Conservation (phyloP, 441 rosid species). For the Viola pubescens region DNA sequence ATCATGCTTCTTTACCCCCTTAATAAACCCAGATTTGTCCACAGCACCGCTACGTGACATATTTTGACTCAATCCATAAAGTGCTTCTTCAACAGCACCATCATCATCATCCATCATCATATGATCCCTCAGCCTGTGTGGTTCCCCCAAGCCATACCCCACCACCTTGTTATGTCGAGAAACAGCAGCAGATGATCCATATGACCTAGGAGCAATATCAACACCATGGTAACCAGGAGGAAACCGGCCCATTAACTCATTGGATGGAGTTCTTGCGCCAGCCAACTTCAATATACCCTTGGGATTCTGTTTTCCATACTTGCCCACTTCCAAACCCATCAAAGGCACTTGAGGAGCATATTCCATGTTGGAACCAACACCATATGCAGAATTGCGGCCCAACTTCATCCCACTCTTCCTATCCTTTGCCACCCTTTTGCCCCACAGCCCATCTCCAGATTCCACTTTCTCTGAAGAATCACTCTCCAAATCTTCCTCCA, state of each 20-base stretch:
- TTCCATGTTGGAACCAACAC: slow-evolving; percentile 40
- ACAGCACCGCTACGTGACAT: slow-evolving; percentile 19
- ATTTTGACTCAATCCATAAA: slow-evolving; percentile 52
- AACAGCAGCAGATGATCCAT: slow-evolving; percentile 33
- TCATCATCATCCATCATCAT: slow-evolving; percentile 26
- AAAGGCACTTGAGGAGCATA: slow-evolving; percentile 36
- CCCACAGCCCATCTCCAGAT: slow-evolving; percentile 48
- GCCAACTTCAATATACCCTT: slow-evolving; percentile 49
- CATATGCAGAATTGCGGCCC: slow-evolving; percentile 36
- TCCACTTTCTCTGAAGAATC: slow-evolving; percentile 61
- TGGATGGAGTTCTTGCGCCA: slow-evolving; percentile 37
- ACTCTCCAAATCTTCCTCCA: slow-evolving; percentile 58
- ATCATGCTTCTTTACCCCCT: slow-evolving; percentile 50
- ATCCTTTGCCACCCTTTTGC: slow-evolving; percentile 43
- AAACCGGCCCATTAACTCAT: slow-evolving; percentile 27
- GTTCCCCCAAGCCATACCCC: slow-evolving; percentile 37
- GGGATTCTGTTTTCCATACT: slow-evolving; percentile 54
- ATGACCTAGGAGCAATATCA: slow-evolving; percentile 42
- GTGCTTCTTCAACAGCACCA: slow-evolving; percentile 49
- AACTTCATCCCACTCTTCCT: slow-evolving; percentile 39
- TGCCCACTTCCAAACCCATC: slow-evolving; percentile 32
- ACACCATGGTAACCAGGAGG: slow-evolving; percentile 40
- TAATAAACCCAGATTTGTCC: slow-evolving; percentile 42
- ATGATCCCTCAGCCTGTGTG: slow-evolving; percentile 41
- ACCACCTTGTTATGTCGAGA: slow-evolving; percentile 37